Percentiles rank a stretch among this genome's conserved stretches.
Conservation (phyloP, 2,329 filamentous ascomycete species). For the Zymoseptoria crescenta region DNA sequence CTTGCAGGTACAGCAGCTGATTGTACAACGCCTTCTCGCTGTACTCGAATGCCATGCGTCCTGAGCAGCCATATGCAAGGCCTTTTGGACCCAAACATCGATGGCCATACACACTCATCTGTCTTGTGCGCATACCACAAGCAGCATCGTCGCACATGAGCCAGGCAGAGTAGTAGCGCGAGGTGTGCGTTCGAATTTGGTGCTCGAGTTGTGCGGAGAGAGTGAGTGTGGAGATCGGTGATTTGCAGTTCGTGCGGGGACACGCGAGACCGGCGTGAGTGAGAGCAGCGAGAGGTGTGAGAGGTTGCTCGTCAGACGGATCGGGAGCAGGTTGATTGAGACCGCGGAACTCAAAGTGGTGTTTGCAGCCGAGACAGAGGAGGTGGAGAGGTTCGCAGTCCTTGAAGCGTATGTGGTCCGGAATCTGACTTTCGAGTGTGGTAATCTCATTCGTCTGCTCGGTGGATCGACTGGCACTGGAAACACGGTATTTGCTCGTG, state of each 20-base stretch:
- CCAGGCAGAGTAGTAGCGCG: constrained; percentile 87
- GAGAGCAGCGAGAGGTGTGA: constrained; percentile 48
- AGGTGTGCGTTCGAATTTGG: constrained; percentile 68
- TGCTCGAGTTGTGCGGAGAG: constrained; percentile 81
- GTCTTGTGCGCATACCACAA: constrained; percentile 78
- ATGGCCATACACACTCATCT: constrained; percentile 87
- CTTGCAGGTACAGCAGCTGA: constrained; percentile 80
- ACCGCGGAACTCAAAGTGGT: constrained; percentile 66
- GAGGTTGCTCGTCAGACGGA: constrained; percentile 20
- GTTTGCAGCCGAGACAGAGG: constrained; percentile 73
- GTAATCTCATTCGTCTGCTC: constrained; percentile 65
- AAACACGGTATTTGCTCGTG: constrained; percentile 74
- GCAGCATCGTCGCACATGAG: constrained; percentile 82
- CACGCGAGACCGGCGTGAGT: constrained; percentile 71
- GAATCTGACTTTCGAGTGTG: constrained; percentile 88
- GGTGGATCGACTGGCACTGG: constrained; percentile 43
- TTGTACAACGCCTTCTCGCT: constrained; percentile 89
- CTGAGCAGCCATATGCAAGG: constrained; percentile 73
- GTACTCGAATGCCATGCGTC: constrained; percentile 82
- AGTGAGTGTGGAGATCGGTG: constrained; percentile 59
- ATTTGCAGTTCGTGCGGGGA: constrained; percentile 53
- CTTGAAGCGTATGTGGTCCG: constrained; percentile 81
- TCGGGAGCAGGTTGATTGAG: constrained; percentile 41
- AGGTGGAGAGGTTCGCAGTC: constrained; percentile 69
- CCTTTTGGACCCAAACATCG: constrained; percentile 83